Evolutionary conservation across 805 yeast species (phyloP).

Genomic region (Lipomyces orientalis): DNA sequence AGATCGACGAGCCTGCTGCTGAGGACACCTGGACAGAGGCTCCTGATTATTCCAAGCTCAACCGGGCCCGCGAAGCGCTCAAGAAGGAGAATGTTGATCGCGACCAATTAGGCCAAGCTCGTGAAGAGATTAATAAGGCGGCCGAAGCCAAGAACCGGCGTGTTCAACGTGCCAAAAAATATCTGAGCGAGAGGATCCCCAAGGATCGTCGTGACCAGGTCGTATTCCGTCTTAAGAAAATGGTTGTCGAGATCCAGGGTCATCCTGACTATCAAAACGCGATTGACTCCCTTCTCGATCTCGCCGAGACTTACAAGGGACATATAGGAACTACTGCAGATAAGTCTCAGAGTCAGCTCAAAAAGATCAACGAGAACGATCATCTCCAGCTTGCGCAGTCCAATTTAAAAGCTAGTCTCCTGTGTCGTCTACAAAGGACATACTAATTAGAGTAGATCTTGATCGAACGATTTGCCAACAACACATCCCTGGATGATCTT

Average conservation of each 20-base stretch:
- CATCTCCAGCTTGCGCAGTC: constrained; percentile 23
- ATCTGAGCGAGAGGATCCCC: constrained; percentile 27
- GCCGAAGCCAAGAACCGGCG: constrained; percentile 9
- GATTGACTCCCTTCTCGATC: constrained; percentile 28
- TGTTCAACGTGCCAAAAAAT: constrained; percentile 9
- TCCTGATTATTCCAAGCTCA: constrained; percentile 18
- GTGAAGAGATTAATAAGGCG: constrained; percentile 8
- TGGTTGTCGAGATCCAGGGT: constrained; percentile 35
- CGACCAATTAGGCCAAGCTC: constrained; percentile 10
- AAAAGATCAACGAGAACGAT: constrained; percentile 24
- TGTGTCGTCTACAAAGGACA: background rate
- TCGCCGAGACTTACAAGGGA: constrained; percentile 26
- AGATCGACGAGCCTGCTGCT: constrained; percentile 30
- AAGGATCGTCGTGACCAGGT: constrained; percentile 31
- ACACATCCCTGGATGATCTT: constrained; percentile 26
- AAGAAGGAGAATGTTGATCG: constrained; percentile 4
- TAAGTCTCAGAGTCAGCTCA: background rate
- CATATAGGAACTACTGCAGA: background rate
- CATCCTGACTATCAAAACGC: constrained; percentile 35
- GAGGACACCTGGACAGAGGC: constrained; percentile 28
- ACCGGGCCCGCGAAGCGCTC: background rate
- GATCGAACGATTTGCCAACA: constrained; percentile 36
- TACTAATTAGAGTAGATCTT: constrained; percentile 9
- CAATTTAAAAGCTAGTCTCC: constrained; percentile 13
- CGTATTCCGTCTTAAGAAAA: constrained; percentile 26